Conservation (phyloP, 306 rosid genomes). For the Trichosanthes cucumerina region DNA sequence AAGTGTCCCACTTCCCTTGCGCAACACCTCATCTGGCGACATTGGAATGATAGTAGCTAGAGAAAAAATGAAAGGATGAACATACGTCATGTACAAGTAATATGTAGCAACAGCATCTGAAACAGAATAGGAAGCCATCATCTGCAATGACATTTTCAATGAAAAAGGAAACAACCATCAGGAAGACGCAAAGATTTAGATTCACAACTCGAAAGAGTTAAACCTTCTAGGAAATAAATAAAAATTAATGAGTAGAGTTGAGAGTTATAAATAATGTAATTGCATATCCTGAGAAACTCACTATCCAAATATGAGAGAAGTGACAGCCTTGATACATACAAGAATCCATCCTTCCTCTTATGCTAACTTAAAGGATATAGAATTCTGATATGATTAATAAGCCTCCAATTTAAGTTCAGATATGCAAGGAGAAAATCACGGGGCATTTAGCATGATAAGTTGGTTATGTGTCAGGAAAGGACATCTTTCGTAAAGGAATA, state of each 20-base stretch:
- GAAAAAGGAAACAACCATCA: slow-evolving; percentile 16
- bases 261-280: background rate
- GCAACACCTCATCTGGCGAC: slow-evolving; percentile 99
- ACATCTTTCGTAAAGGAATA: background rate
- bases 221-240: background rate
- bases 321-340: background rate
- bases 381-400: background rate
- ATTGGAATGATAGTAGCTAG: slow-evolving; percentile 97
- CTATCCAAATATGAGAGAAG: background rate
- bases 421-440: background rate
- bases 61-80: slow-evolving; percentile 96
- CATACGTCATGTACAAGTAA: slow-evolving; percentile 82
- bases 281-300: background rate
- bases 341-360: background rate
- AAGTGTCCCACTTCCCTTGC: slow-evolving; percentile 98
- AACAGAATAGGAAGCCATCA: slow-evolving; percentile 98
- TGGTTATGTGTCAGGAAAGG: background rate
- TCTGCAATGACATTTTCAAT: slow-evolving; percentile 49
- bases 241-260: background rate
- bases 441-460: background rate
- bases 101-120: slow-evolving; percentile 98
- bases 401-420: background rate
- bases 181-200: slow-evolving; percentile 13
- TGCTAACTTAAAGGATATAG: background rate
- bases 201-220: background rate